phyloP scores from a whole-genome alignment of 495 filamentous ascomycete genomes.

The Aspergillus baeticus region DNA sequence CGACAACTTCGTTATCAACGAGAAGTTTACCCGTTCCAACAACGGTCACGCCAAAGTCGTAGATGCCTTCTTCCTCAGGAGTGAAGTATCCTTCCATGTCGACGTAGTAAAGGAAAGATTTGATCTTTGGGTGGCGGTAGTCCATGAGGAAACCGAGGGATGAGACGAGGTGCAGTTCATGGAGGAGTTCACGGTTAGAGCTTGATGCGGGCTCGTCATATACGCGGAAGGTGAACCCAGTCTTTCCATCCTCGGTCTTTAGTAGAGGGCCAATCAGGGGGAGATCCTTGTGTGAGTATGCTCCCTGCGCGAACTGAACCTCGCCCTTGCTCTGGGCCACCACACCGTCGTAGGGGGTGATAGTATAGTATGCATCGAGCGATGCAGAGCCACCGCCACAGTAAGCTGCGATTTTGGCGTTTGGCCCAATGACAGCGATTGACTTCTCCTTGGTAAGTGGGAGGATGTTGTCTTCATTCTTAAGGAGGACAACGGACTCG shows the following conservation, averaged over 20 bases:
- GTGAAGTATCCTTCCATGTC: constrained; percentile 59
- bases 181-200: constrained; percentile 47
- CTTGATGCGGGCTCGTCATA: constrained; percentile 55
- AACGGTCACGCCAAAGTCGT: constrained; percentile 75
- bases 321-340: constrained; percentile 49
- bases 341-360: constrained; percentile 69
- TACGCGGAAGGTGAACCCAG: constrained; percentile 58
- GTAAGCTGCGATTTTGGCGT: constrained; percentile 72
- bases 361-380: constrained; percentile 75
- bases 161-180: constrained; percentile 52
- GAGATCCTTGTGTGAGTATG: constrained; percentile 60
- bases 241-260: constrained; percentile 46
- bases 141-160: constrained; percentile 62
- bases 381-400: constrained; percentile 81
- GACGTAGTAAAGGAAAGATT: constrained; percentile 53
- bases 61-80: constrained; percentile 61
- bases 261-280: constrained; percentile 52
- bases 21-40: constrained; percentile 71
- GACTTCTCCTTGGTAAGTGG: constrained; percentile 62
- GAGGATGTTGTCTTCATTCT: constrained; percentile 66
- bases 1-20: constrained; percentile 65
- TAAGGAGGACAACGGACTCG: constrained; percentile 75
- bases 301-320: constrained; percentile 47
- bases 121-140: constrained; percentile 58
- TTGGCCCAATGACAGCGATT: constrained; percentile 78